Percentiles rank a stretch among this genome's conserved stretches.
Conservation (phyloP, 805 yeast genomes). For the Kregervanrija delftensis region DNA sequence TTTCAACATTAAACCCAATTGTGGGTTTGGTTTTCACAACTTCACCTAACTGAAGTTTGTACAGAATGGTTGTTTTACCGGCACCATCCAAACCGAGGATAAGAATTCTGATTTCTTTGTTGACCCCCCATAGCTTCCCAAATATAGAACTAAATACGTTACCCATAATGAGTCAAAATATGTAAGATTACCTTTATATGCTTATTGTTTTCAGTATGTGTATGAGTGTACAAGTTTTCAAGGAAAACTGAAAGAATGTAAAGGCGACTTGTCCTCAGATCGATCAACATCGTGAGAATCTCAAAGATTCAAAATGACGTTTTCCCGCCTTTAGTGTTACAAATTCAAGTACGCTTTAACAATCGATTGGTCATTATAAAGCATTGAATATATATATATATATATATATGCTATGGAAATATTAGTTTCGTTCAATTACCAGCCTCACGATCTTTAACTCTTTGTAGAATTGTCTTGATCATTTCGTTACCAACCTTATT, state of each 20-base stretch:
- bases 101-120: conserved; percentile 82
- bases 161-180: conserved; percentile 47
- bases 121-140: conserved; percentile 80
- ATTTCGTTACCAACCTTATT: conserved; percentile 85
- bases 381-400: background rate
- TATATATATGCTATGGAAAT: background rate
- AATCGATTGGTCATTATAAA: background rate
- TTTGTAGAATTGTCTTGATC: conserved; percentile 66
- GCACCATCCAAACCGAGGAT: conserved; percentile 95
- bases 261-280: background rate
- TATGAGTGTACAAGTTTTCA: background rate
- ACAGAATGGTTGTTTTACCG: conserved; percentile 91
- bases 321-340: background rate
- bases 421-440: background rate
- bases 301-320: background rate
- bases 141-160: conserved; percentile 85
- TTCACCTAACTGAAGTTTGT: conserved; percentile 81
- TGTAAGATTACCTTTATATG: background rate
- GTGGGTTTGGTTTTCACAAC: conserved; percentile 70
- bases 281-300: background rate
- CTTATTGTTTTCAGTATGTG: background rate
- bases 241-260: too few species aligned
- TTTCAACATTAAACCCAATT: conserved; percentile 94
- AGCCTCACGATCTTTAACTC: conserved; percentile 22
- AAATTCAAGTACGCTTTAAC: background rate